A percentile compares a stretch with the other conserved stretches of the same genome.
phyloP scores from a whole-genome alignment of 352 stramenopile species.

The Phytophthora nicotianae region DNA sequence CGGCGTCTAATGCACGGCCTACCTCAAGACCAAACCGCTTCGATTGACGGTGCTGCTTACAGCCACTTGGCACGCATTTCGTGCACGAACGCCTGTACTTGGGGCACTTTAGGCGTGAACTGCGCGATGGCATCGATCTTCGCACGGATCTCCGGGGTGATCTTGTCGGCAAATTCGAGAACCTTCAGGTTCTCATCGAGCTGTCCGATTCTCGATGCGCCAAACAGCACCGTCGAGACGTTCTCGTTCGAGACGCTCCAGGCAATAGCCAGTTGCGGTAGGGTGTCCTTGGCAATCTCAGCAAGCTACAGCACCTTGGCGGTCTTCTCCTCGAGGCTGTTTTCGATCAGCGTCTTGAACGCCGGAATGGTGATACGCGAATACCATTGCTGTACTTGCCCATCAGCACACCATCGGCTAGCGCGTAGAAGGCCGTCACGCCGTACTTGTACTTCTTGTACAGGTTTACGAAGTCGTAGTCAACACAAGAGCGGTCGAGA shows the following conservation, averaged over 20 bases:
- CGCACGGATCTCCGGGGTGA: conserved; percentile 61
- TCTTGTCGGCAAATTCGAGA: conserved; percentile 54
- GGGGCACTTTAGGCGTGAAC: conserved; percentile 37
- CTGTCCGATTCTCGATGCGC: conserved; percentile 52
- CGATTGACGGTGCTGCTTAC: conserved; percentile 9
- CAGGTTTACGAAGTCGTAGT: conserved; percentile 63
- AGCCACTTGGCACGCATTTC: conserved; percentile 37
- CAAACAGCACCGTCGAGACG: conserved; percentile 57
- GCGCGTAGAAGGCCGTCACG: conserved; percentile 65
- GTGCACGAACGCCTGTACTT: conserved; percentile 28
- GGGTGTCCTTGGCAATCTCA: conserved; percentile 37
- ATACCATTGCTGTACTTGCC: conserved; percentile 76
- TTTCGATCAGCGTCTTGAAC: conserved; percentile 40
- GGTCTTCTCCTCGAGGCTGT: conserved; percentile 47
- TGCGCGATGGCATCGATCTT: conserved; percentile 69
- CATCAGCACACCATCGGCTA: conserved; percentile 66
- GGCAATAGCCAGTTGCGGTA: conserved; percentile 53
- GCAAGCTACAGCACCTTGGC: conserved; percentile 52
- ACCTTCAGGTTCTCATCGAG: conserved; percentile 64
- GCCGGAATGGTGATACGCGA: conserved; percentile 44
- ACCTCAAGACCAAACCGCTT: too few species aligned
- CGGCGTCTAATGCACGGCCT: too few species aligned
- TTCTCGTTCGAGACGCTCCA: conserved; percentile 58
- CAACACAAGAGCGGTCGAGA: conserved; percentile 61
- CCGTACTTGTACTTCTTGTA: conserved; percentile 53